A percentile compares a stretch with the other conserved stretches of the same genome.
These are phyloP conservation scores for Podaxis sp. DNA, from an alignment of 768 basidiomycete genomes.

Conservation along the genomic window DNA sequence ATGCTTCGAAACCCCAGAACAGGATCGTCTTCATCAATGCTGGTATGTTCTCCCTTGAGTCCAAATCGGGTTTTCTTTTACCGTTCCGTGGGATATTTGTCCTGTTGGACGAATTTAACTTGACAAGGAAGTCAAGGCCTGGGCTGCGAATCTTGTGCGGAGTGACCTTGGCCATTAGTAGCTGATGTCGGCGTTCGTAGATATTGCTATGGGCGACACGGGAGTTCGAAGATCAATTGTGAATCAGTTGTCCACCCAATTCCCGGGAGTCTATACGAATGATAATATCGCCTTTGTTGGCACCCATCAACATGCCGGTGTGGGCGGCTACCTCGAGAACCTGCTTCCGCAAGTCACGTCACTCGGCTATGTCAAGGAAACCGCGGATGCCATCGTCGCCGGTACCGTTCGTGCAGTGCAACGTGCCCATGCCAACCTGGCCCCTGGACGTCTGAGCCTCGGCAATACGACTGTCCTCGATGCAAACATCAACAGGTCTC, in stretches of 20 bases:
- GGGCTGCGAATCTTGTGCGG: neutral
- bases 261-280: slow-evolving; percentile 64
- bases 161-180: neutral
- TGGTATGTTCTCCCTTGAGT: slow-evolving; percentile 36
- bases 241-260: slow-evolving; percentile 50
- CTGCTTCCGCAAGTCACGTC: slow-evolving; percentile 76
- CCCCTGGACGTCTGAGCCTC: slow-evolving; percentile 56
- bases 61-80: slow-evolving; percentile 5
- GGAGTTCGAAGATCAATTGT: slow-evolving; percentile 74
- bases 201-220: slow-evolving; percentile 82
- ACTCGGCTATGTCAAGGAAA: slow-evolving; percentile 70
- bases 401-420: slow-evolving; percentile 71
- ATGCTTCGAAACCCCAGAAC: slow-evolving; percentile 51
- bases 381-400: slow-evolving; percentile 68
- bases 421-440: slow-evolving; percentile 62
- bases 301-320: slow-evolving; percentile 77
- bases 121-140: neutral
- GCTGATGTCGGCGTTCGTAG: slow-evolving; percentile 29
- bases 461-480: slow-evolving; percentile 70
- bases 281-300: slow-evolving; percentile 75
- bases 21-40: slow-evolving; percentile 76
- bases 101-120: slow-evolving; percentile 4
- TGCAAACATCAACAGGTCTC: slow-evolving; percentile 74
- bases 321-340: slow-evolving; percentile 78
- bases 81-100: neutral